phyloP scores from a whole-genome alignment of 495 filamentous ascomycete genomes.

The Daldinia childiae region DNA sequence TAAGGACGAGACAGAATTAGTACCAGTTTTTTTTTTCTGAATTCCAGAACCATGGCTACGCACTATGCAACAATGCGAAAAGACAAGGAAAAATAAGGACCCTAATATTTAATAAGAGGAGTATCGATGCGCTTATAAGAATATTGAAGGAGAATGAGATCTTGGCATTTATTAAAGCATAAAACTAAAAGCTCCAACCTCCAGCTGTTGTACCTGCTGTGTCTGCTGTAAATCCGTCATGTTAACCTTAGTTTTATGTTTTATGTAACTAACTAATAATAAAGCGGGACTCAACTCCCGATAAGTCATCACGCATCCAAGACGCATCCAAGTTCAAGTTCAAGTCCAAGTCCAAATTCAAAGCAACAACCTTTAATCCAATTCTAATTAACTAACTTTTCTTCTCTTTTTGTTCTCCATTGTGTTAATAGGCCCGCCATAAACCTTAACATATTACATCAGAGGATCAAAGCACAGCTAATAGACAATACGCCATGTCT shows the following conservation, averaged over 20 bases:
- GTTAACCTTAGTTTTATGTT: too few species aligned
- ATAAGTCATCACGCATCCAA: too few species aligned
- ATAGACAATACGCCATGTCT: slow-evolving; percentile 60
- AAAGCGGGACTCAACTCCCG: too few species aligned
- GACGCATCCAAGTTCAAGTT: neutral
- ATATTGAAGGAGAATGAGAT: neutral
- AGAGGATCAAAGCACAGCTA: slow-evolving; percentile 3
- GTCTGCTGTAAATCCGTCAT: neutral
- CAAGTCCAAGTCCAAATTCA: neutral
- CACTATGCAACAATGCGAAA: neutral
- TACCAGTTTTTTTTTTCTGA: slow-evolving; percentile 28
- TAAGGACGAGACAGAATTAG: slow-evolving; percentile 21
- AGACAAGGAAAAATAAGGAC: neutral
- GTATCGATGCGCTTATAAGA: neutral
- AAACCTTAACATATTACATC: neutral
- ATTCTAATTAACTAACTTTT: slow-evolving; percentile 6
- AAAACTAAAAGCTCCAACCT: neutral
- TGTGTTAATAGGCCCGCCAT: neutral
- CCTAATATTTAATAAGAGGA: slow-evolving; percentile 3
- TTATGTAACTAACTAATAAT: neutral
- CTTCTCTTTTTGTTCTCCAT: neutral
- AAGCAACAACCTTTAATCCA: slow-evolving; percentile 3
- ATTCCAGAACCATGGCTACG: slow-evolving; percentile 27
- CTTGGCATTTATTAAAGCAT: neutral
- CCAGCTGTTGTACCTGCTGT: neutral